phyloP scores from a whole-genome alignment of 768 basidiomycete species.

The Xerocomellus dryophilus region DNA sequence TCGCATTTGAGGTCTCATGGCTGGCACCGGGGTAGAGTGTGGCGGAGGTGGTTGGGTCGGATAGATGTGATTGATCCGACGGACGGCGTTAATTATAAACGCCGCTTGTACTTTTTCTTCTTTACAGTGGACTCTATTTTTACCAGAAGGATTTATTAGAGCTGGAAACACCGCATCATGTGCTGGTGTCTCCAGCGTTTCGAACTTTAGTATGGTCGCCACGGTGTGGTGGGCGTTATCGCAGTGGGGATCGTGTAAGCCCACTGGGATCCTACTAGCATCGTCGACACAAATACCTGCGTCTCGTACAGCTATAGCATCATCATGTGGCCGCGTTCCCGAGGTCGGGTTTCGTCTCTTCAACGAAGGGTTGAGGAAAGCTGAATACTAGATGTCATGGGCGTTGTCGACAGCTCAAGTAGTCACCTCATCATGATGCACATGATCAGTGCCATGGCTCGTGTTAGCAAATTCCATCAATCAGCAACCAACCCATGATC shows the following conservation, averaged over 20 bases:
- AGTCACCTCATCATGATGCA: too few relatives aligned
- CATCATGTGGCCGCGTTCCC: too few relatives aligned
- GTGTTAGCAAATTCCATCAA: not conserved
- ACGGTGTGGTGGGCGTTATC: not conserved
- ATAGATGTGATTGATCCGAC: conserved; percentile 3
- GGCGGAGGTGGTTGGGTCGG: not conserved
- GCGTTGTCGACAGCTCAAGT: too few relatives aligned
- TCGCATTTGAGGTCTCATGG: not conserved
- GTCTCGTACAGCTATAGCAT: too few relatives aligned
- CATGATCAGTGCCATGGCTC: too few relatives aligned
- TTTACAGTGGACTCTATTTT: conserved; percentile 19
- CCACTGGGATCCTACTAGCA: too few relatives aligned
- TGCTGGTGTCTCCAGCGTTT: not conserved
- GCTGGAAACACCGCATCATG: not conserved
- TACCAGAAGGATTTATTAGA: conserved; percentile 13
- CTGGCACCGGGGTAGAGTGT: not conserved
- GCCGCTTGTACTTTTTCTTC: conserved; percentile 14
- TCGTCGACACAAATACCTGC: too few relatives aligned
- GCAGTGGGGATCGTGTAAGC: too few relatives aligned
- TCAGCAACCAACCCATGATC: not conserved
- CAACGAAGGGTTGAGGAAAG: too few relatives aligned
- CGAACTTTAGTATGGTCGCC: not conserved
- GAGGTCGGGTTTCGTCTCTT: too few relatives aligned
- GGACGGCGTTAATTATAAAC: conserved; percentile 13
- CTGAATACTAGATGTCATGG: not conserved